Percentiles rank a stretch among this genome's conserved stretches.
Conservation (phyloP, 2,329 filamentous ascomycete genomes). For the Aspergillus pseudoterreus region DNA sequence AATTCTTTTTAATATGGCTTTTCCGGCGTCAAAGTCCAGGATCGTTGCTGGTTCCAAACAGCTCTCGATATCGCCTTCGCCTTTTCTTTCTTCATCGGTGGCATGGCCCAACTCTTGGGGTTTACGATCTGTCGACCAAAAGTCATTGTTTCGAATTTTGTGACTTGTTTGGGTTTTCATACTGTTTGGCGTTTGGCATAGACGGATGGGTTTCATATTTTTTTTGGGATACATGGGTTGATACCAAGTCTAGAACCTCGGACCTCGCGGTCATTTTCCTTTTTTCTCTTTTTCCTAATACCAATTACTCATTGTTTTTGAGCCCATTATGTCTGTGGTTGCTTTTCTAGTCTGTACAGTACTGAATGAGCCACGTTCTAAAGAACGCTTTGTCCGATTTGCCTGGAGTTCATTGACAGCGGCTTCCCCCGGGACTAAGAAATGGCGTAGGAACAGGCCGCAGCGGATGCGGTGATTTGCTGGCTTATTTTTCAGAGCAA, state of each 20-base stretch:
- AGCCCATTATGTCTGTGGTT: conserved; percentile 14
- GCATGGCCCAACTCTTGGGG: conserved; percentile 16
- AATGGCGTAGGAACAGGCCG: conserved; percentile 13
- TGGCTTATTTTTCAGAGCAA: conserved; percentile 6
- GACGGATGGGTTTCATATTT: conserved; percentile 30
- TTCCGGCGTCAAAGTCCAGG: conserved; percentile 16
- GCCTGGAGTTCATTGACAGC: neutral
- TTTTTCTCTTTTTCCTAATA: conserved; percentile 15
- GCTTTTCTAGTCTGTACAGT: too few species aligned
- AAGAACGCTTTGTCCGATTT: neutral
- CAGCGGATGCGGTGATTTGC: conserved; percentile 14
- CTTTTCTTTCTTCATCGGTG: conserved; percentile 15
- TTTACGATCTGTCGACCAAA: conserved; percentile 20
- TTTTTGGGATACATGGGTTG: conserved; percentile 34
- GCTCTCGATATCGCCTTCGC: conserved; percentile 23
- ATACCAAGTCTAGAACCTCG: conserved; percentile 39
- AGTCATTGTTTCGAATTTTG: conserved; percentile 19
- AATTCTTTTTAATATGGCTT: conserved; percentile 23
- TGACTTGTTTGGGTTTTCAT: conserved; percentile 15
- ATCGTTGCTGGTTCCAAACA: conserved; percentile 16
- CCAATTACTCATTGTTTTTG: conserved; percentile 15
- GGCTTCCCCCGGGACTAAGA: neutral
- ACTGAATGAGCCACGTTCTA: too few species aligned
- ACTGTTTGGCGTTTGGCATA: conserved; percentile 36
- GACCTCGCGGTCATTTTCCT: conserved; percentile 35